A percentile compares a stretch with the other conserved stretches of the same genome.
Conservation (phyloP, 75 land plant species). For the Ceratopteris richardii region DNA sequence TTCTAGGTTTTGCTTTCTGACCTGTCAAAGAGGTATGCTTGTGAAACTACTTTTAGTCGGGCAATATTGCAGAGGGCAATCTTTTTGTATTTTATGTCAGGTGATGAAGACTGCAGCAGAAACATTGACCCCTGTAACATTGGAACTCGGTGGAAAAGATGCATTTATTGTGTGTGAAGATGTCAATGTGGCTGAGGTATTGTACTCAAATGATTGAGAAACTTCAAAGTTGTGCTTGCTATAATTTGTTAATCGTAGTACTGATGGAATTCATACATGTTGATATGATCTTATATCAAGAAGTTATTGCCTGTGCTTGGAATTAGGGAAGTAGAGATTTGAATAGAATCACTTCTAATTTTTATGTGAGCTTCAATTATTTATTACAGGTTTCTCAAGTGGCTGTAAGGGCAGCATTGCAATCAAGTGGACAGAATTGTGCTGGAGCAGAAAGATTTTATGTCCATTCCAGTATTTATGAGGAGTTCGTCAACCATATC, state of each 20-base stretch:
- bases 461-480: constrained; percentile 62
- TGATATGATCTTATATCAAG: not conserved
- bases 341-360: too few relatives aligned
- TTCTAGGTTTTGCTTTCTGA: not conserved
- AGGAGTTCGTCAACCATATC: constrained; percentile 59
- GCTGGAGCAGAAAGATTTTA: constrained; percentile 96
- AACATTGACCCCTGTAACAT: constrained; percentile 71
- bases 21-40: too few relatives aligned
- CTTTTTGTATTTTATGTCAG: constrained; percentile 38
- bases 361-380: too few relatives aligned
- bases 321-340: too few relatives aligned
- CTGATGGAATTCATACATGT: not conserved
- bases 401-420: constrained; percentile 71
- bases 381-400: constrained; percentile 68
- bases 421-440: constrained; percentile 95
- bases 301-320: not conserved
- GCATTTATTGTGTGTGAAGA: constrained; percentile 95
- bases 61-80: too few relatives aligned
- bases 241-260: not conserved
- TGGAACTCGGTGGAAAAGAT: constrained; percentile 96
- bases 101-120: constrained; percentile 77
- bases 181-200: constrained; percentile 68
- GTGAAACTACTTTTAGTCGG: too few relatives aligned
- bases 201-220: not conserved
- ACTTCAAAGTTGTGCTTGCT: too few relatives aligned